phyloP scores from a whole-genome alignment of 2,329 filamentous ascomycete species.

The Fusarium brevicatenulatum region DNA sequence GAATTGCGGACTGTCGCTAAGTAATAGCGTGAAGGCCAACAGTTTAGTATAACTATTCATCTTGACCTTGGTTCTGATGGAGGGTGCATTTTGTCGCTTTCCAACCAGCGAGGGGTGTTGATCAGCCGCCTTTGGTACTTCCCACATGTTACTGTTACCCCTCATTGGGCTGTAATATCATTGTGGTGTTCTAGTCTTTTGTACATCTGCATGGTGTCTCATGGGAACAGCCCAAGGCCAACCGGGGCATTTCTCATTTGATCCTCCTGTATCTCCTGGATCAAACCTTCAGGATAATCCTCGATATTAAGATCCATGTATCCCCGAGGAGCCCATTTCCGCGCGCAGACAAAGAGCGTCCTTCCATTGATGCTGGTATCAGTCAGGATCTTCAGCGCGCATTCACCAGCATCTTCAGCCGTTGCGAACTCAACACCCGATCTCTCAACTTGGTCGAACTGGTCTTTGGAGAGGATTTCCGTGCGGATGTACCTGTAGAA shows the following conservation, averaged over 20 bases:
- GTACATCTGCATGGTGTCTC: background rate
- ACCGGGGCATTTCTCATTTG: background rate
- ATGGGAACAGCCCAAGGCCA: background rate
- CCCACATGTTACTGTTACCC: too few relatives aligned
- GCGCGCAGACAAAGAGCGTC: background rate
- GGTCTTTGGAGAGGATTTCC: background rate
- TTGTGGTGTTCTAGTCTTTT: background rate
- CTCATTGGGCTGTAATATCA: background rate
- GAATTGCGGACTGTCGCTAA: too few relatives aligned
- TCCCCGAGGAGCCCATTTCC: conserved; percentile 1
- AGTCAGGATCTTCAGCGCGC: background rate
- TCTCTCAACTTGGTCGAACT: background rate
- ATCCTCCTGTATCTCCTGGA: conserved; percentile 2
- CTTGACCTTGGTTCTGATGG: too few relatives aligned
- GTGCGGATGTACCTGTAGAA: background rate
- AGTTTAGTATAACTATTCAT: too few relatives aligned
- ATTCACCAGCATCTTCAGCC: background rate
- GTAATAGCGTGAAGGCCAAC: too few relatives aligned
- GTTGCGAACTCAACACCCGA: background rate
- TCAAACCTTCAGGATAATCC: background rate
- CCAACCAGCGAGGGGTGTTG: too few relatives aligned
- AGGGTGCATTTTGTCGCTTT: too few relatives aligned
- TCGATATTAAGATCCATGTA: background rate
- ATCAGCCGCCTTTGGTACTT: too few relatives aligned
- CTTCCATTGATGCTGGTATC: background rate